Conservation (phyloP, 1,284 basidiomycete genomes). For the Schizophyllum amplum region DNA sequence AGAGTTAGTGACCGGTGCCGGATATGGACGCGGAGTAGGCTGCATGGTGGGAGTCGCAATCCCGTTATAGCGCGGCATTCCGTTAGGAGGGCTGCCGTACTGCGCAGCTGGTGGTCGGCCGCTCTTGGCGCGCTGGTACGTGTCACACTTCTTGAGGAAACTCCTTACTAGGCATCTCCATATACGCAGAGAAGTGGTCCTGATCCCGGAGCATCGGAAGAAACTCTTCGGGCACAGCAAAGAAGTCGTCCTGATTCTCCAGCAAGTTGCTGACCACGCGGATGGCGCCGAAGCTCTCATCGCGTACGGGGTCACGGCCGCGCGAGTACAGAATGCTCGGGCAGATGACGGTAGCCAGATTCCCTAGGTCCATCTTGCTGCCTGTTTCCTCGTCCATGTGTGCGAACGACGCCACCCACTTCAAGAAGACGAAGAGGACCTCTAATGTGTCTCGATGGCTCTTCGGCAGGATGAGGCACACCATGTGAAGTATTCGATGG, state of each 20-base stretch:
- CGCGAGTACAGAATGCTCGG: constrained; percentile 92
- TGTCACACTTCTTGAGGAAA: constrained; percentile 87
- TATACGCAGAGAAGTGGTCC: constrained; percentile 74
- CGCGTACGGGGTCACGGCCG: constrained; percentile 79
- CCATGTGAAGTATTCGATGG: constrained; percentile 78
- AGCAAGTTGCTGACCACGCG: constrained; percentile 79
- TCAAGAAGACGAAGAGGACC: constrained; percentile 95
- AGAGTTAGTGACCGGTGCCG: constrained; percentile 19
- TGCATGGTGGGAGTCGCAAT: constrained; percentile 22
- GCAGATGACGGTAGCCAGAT: constrained; percentile 96
- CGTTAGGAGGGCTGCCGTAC: constrained; percentile 20
- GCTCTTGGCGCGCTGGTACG: constrained; percentile 51
- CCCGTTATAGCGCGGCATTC: constrained; percentile 24
- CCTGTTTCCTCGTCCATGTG: constrained; percentile 98
- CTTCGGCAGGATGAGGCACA: constrained; percentile 85
- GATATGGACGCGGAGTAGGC: constrained; percentile 20
- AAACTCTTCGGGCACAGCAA: constrained; percentile 83
- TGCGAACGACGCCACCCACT: constrained; percentile 99
- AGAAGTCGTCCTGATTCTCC: constrained; percentile 93
- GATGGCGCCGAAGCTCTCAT: constrained; percentile 92
- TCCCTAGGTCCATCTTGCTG: constrained; percentile 96
- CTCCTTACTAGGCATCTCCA: constrained; percentile 83
- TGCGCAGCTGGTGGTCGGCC: constrained; percentile 27
- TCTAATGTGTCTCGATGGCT: constrained; percentile 96
- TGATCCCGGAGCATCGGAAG: constrained; percentile 76